These are phyloP conservation scores for Aspergillus kassunensis DNA, from an alignment of 495 filamentous ascomycete genomes.

Conservation along the genomic window DNA sequence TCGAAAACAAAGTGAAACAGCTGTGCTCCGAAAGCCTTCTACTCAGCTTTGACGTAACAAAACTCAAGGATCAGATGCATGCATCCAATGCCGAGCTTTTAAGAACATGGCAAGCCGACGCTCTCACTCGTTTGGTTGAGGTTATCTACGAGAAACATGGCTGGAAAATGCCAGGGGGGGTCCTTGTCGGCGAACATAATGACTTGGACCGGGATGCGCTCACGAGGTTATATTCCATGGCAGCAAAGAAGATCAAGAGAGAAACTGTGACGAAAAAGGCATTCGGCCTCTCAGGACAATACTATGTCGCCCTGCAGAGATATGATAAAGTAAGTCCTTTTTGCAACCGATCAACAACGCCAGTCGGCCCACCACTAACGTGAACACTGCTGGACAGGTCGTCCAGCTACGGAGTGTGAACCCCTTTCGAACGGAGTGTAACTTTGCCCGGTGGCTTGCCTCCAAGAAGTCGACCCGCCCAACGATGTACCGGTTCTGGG, in stretches of 20 bases:
- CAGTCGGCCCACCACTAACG: constrained; percentile 10
- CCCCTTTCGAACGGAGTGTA: constrained; percentile 28
- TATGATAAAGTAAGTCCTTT: constrained; percentile 30
- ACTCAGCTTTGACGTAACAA: constrained; percentile 26
- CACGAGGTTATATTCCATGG: constrained; percentile 24
- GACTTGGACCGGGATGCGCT: constrained; percentile 20
- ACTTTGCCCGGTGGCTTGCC: constrained; percentile 36
- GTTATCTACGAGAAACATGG: constrained; percentile 26
- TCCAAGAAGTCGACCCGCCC: constrained; percentile 21
- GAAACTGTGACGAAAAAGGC: constrained; percentile 16
- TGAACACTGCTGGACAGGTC: constrained; percentile 18
- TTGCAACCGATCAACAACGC: not conserved
- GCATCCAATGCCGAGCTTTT: constrained; percentile 28
- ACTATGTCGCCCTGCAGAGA: constrained; percentile 28
- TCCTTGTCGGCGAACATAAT: constrained; percentile 17
- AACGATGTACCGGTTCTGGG: constrained; percentile 32
- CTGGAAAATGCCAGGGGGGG: constrained; percentile 21
- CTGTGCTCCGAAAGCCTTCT: constrained; percentile 18
- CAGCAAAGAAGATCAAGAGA: constrained; percentile 24
- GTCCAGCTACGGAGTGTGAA: constrained; percentile 32
- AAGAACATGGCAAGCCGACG: constrained; percentile 37
- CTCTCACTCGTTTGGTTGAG: constrained; percentile 37
- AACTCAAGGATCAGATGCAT: constrained; percentile 29
- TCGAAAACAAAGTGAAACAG: constrained; percentile 20
- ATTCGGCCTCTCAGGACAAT: constrained; percentile 26